Evolutionary conservation across 192 early-diverging fungal genomes (phyloP).

Genomic region (Funneliformis geosporum): DNA sequence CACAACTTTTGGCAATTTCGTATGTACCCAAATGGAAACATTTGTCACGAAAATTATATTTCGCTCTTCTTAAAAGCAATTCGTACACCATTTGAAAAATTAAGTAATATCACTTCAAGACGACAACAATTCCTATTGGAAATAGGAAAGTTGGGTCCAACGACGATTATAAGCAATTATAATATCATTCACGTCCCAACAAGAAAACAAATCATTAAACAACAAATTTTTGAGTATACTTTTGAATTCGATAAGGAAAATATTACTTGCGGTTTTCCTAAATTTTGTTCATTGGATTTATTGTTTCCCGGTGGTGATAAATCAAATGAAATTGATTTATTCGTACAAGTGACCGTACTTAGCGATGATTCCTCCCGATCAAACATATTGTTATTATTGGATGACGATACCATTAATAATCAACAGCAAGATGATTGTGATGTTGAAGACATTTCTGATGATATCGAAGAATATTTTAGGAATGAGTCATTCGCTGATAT

Average conservation of each 20-base stretch:
- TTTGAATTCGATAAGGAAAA: background rate
- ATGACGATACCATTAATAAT: background rate
- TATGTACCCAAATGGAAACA: constrained; percentile 13
- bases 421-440: background rate
- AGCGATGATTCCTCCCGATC: background rate
- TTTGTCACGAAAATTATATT: background rate
- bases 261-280: background rate
- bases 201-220: background rate
- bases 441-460: background rate
- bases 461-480: background rate
- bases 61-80: background rate
- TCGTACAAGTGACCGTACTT: background rate
- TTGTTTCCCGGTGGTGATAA: background rate
- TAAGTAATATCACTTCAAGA: constrained; percentile 4
- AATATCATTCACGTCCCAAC: background rate
- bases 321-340: background rate
- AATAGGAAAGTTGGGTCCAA: background rate
- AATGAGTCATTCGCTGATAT: constrained; percentile 14
- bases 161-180: background rate
- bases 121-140: constrained; percentile 4
- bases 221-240: background rate
- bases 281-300: background rate
- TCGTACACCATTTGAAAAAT: constrained; percentile 1
- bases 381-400: background rate
- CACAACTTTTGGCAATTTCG: constrained; percentile 8